These are phyloP conservation scores for Mucor circinelloides DNA, from an alignment of 371 early-diverging fungal species.

Conservation along the genomic window DNA sequence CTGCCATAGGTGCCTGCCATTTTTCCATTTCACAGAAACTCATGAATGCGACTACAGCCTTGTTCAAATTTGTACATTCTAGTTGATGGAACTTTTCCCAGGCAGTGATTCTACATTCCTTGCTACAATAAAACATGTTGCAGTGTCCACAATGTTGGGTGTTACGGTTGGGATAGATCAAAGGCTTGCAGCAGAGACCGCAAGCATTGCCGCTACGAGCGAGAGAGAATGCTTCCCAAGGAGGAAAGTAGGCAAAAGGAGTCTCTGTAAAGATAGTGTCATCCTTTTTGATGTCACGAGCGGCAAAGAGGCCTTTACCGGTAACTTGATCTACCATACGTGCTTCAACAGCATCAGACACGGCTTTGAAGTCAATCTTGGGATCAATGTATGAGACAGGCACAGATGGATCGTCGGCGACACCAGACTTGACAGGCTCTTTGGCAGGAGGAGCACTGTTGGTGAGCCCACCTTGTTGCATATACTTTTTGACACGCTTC, in stretches of 20 bases:
- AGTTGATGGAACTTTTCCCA: constrained; percentile 62
- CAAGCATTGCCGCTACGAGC: constrained; percentile 57
- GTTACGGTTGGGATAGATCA: constrained; percentile 37
- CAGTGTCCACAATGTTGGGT: constrained; percentile 55
- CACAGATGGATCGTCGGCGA: constrained; percentile 59
- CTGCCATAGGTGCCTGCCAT: constrained; percentile 65
- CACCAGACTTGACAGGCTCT: constrained; percentile 44
- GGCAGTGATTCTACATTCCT: constrained; percentile 52
- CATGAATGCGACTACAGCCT: constrained; percentile 45
- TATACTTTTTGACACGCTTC: constrained; percentile 69
- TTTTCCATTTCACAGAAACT: constrained; percentile 53
- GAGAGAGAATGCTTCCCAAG: constrained; percentile 58
- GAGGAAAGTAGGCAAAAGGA: constrained; percentile 67
- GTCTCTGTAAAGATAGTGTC: constrained; percentile 60
- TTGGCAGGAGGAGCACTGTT: constrained; percentile 7
- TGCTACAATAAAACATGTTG: constrained; percentile 58
- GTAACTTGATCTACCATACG: constrained; percentile 62
- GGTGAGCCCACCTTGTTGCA: constrained; percentile 56
- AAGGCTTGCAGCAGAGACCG: constrained; percentile 61
- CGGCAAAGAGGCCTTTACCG: constrained; percentile 68
- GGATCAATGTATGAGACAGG: constrained; percentile 68
- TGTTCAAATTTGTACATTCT: constrained; percentile 57
- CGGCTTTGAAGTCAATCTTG: constrained; percentile 48
- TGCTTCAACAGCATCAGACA: constrained; percentile 44
- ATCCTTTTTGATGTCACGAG: constrained; percentile 57